Conservation (phyloP, 139 green algal species). For the Chlorella sp. region DNA sequence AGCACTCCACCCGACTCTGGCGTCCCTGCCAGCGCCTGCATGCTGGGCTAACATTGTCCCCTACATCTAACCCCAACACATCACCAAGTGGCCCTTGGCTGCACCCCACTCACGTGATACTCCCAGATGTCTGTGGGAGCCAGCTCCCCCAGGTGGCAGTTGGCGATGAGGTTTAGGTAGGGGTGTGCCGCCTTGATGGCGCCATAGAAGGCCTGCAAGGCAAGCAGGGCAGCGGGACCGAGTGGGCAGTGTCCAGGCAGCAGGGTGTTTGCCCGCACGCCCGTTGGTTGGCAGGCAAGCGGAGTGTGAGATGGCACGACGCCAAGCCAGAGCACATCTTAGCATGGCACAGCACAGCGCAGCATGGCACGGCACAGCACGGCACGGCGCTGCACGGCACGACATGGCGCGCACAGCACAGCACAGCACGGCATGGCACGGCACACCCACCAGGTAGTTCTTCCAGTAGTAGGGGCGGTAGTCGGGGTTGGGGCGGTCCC, state of each 20-base stretch:
- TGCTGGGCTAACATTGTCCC: no score
- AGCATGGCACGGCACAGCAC: no score
- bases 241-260: background rate
- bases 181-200: conserved; percentile 54
- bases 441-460: conserved; percentile 46
- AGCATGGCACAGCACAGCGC: no score
- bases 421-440: no score
- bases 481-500: conserved; percentile 3
- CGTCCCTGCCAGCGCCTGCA: background rate
- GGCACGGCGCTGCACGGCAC: no score
- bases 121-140: conserved; percentile 40
- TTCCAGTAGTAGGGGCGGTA: conserved; percentile 43
- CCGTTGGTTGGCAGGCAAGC: no score
- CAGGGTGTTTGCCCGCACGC: no score
- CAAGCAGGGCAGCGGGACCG: background rate
- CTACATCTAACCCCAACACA: no score
- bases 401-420: no score
- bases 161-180: conserved; percentile 54
- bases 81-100: no score
- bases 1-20: background rate
- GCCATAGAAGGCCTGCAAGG: background rate
- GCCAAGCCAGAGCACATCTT: no score
- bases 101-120: background rate
- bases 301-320: no score
- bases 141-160: conserved; percentile 62